Percentiles rank a stretch among this genome's conserved stretches.
Conservation (phyloP, 305 asterid species). For the Fraxinus ornus region DNA sequence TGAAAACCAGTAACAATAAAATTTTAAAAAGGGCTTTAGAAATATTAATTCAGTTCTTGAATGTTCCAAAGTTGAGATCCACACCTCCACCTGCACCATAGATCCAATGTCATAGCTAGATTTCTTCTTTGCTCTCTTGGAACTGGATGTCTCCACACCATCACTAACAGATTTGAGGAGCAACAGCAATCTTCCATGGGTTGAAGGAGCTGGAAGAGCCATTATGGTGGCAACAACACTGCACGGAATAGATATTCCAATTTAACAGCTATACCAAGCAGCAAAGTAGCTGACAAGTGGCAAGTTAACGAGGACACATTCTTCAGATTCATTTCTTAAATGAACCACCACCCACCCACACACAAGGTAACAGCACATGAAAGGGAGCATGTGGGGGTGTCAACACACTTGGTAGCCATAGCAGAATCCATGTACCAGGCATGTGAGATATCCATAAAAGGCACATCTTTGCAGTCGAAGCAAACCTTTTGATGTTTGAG, state of each 20-base stretch:
- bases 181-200: slow-evolving; percentile 80
- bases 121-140: slow-evolving; percentile 76
- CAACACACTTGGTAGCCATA: not conserved
- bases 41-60: slow-evolving; percentile 15
- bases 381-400: not conserved
- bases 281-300: slow-evolving; percentile 12
- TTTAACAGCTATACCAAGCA: slow-evolving; percentile 2
- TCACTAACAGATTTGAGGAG: slow-evolving; percentile 63
- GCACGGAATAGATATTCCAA: slow-evolving; percentile 22
- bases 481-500: not conserved
- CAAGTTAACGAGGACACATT: not conserved
- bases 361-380: not conserved
- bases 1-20: slow-evolving; percentile 1
- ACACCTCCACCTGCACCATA: slow-evolving; percentile 83
- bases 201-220: slow-evolving; percentile 72
- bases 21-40: not conserved
- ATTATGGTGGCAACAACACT: slow-evolving; percentile 71
- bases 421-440: not conserved
- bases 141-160: slow-evolving; percentile 56
- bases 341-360: not conserved
- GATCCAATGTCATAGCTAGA: slow-evolving; percentile 67
- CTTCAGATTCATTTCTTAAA: not conserved
- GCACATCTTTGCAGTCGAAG: not conserved
- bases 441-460: not conserved
- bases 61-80: slow-evolving; percentile 4